Base-by-base conservation (phyloP, 495 filamentous ascomycete species). In the Aspergillus hancockii region DNA sequence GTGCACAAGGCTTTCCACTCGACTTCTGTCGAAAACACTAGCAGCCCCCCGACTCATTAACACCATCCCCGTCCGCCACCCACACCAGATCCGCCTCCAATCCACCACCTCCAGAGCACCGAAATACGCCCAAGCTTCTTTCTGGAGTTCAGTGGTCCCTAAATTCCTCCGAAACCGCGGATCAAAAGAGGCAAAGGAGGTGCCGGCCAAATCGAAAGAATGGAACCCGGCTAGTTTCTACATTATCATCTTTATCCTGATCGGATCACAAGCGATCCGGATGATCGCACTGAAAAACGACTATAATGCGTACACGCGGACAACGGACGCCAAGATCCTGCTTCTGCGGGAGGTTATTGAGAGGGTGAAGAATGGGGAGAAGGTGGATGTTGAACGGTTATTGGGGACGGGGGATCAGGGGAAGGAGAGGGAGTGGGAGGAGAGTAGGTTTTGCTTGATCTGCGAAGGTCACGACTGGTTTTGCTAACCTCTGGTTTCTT, bases 141-240 rank as follows among this genome's bases (percentile, higher is more conserved):
- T 92, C 71, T 95, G 91, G 91, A 77, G 76, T 43, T 83, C 82
- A 4, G 70, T 94, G 58, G 79, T 94, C 57, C 84, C 81, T 1
- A 75, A 70, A 50, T 75, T 78, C 55, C 55, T 83, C 30, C 74
- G 77, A 14, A 71, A 71, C 58, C 72, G 76, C 56, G 57, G 68
- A 55, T 45, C 61, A 31, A 59, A 55, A 36, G 21, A 32, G 30
- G 28, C 55, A 52, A 59, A 63, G 22, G 38, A 47, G 13, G 38
- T 40, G 49, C 67, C 68, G 2, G 74, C 81, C 16, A 84, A 81
- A 54, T 79, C 81, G 16, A 91, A 88, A 62, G 85, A 85, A 63
- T 96, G 91, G 91, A 98, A 97, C 63, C 95, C 94, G 1, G 90
- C 90, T 14, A 97, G 90, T 0, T 92, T 92, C 66, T 97, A 88